These are phyloP conservation scores for Linum tenue DNA, from an alignment of 345 rosid genomes.

Conservation along the genomic window DNA sequence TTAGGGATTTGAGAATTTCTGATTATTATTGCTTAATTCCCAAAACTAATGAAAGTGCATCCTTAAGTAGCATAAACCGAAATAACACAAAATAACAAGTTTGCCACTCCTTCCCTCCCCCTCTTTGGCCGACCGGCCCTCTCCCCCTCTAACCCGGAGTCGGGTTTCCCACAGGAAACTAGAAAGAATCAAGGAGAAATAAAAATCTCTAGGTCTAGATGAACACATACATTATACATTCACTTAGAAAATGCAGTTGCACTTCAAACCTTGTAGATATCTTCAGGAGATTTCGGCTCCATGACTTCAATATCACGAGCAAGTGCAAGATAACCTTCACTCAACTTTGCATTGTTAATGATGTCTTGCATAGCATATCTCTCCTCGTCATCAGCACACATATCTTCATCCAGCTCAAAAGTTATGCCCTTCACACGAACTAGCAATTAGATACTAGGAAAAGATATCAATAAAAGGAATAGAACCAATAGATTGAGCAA, in stretches of 20 bases:
- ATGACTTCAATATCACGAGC: conserved; percentile 98
- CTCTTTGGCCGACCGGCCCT: no score
- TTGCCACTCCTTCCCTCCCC: no score
- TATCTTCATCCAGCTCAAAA: conserved; percentile 62
- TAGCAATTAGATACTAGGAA: conserved; percentile 8
- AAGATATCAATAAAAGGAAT: background rate
- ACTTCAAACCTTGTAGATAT: conserved; percentile 74
- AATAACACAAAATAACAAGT: no score
- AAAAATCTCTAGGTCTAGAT: background rate
- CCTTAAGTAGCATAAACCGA: no score
- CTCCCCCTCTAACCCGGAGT: no score
- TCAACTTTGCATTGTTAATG: conserved; percentile 61
- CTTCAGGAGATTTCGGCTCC: conserved; percentile 97
- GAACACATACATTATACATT: background rate
- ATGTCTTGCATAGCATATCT: conserved; percentile 69
- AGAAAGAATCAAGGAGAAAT: background rate
- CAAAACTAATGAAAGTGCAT: no score
- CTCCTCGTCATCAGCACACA: conserved; percentile 51
- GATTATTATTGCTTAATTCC: no score
- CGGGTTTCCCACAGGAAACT: no score
- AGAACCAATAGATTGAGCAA: conserved; percentile 14
- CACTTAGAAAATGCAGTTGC: background rate
- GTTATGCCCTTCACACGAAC: conserved; percentile 49
- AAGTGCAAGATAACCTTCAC: conserved; percentile 90
- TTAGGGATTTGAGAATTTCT: no score